Percentiles rank a stretch among this genome's conserved stretches.
phyloP scores from a whole-genome alignment of 352 stramenopile species.

The Phytophthora tentaculata region DNA sequence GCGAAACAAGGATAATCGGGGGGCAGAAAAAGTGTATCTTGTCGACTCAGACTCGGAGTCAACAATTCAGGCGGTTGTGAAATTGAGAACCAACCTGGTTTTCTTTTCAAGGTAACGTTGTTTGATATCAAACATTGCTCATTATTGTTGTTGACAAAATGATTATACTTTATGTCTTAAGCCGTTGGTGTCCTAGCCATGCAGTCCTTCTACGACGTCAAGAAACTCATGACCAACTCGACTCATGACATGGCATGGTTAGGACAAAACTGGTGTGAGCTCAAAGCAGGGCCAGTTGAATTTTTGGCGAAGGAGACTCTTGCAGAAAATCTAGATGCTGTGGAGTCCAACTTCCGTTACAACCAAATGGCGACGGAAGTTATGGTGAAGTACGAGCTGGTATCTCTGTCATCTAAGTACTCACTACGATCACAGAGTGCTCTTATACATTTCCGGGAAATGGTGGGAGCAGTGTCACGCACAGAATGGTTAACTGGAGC shows the following conservation, averaged over 20 bases:
- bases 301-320: not conserved
- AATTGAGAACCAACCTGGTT: not conserved
- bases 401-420: not conserved
- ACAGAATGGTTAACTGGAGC: conserved; percentile 5
- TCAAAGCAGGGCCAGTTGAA: not conserved
- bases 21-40: not conserved
- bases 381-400: not conserved
- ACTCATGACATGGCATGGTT: not conserved
- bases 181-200: not conserved
- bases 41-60: not conserved
- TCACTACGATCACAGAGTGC: not conserved
- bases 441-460: not conserved
- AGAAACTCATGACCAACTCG: not conserved
- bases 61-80: not conserved
- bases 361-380: not conserved
- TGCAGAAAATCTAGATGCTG: not conserved
- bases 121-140: not conserved
- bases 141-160: too few species aligned
- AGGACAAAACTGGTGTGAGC: not conserved
- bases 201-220: not conserved
- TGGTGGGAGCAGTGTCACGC: not conserved
- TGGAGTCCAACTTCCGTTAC: not conserved
- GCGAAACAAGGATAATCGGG: not conserved
- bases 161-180: too few species aligned
- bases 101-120: conserved; percentile 2